phyloP scores from a whole-genome alignment of 768 basidiomycete species.

The Rhizopogon rudus region DNA sequence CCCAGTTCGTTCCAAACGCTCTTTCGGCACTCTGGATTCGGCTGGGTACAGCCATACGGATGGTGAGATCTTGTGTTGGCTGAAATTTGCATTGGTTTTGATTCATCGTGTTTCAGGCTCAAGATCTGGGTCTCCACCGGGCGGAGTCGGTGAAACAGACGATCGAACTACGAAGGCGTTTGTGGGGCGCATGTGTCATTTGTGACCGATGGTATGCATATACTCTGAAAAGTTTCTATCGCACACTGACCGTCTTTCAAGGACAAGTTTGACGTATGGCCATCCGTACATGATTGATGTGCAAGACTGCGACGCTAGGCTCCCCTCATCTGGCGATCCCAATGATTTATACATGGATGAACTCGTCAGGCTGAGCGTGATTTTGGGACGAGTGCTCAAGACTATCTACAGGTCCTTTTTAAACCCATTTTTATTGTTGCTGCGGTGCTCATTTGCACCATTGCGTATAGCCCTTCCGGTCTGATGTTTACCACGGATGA shows the following conservation, averaged over 20 bases:
- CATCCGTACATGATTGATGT: slow-evolving; percentile 97
- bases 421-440: not conserved
- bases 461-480: slow-evolving; percentile 67
- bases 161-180: slow-evolving; percentile 80
- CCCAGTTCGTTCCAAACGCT: slow-evolving; percentile 81
- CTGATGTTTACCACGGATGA: slow-evolving; percentile 82
- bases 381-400: slow-evolving; percentile 89
- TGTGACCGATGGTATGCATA: slow-evolving; percentile 80
- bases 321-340: slow-evolving; percentile 84
- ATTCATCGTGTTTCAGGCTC: slow-evolving; percentile 53
- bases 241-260: slow-evolving; percentile 23
- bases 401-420: slow-evolving; percentile 77
- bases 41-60: slow-evolving; percentile 84
- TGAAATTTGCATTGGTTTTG: slow-evolving; percentile 6
- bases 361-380: slow-evolving; percentile 85
- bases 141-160: slow-evolving; percentile 82
- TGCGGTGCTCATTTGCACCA: slow-evolving; percentile 7
- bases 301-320: slow-evolving; percentile 90
- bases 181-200: slow-evolving; percentile 95
- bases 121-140: slow-evolving; percentile 93
- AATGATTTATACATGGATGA: slow-evolving; percentile 83
- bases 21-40: slow-evolving; percentile 85
- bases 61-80: slow-evolving; percentile 53
- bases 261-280: slow-evolving; percentile 86
- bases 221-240: not conserved